These are phyloP conservation scores for Euclidium syriacum DNA, from an alignment of 345 rosid species.

Conservation along the genomic window DNA sequence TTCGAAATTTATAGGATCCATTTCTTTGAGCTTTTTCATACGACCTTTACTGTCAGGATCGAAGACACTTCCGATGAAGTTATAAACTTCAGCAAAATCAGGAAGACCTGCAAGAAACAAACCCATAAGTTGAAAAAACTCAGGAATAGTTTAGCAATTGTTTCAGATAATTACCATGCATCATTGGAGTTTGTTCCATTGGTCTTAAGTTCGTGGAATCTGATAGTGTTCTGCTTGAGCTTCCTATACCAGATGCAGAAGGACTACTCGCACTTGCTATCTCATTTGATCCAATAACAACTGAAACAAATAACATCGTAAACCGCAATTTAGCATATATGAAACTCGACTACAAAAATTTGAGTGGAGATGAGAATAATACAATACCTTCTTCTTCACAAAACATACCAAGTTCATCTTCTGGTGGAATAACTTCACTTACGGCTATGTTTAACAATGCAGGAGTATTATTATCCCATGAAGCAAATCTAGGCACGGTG, in stretches of 20 bases:
- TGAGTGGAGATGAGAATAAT: not conserved
- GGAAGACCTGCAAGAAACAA: constrained; percentile 62
- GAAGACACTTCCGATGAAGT: constrained; percentile 78
- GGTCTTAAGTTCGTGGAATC: constrained; percentile 12
- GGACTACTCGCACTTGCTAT: constrained; percentile 49
- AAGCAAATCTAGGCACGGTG: constrained; percentile 35
- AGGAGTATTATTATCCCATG: constrained; percentile 50
- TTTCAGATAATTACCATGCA: constrained; percentile 24
- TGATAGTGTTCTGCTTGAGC: constrained; percentile 30
- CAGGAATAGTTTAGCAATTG: not conserved
- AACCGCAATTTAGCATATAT: not conserved
- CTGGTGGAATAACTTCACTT: constrained; percentile 18
- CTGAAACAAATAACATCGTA: constrained; percentile 19
- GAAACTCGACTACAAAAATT: not conserved
- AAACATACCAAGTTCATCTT: constrained; percentile 16
- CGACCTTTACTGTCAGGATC: constrained; percentile 67
- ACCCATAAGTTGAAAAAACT: not conserved
- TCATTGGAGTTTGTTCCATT: constrained; percentile 12
- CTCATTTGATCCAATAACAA: constrained; percentile 17
- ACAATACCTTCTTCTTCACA: constrained; percentile 28
- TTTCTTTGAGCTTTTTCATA: constrained; percentile 73
- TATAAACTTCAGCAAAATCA: constrained; percentile 81
- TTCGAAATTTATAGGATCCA: constrained; percentile 92
- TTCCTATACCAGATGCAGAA: constrained; percentile 34
- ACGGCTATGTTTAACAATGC: constrained; percentile 34